These are phyloP conservation scores for Candida pseudofarinosa DNA, from an alignment of 805 yeast genomes.

Conservation along the genomic window DNA sequence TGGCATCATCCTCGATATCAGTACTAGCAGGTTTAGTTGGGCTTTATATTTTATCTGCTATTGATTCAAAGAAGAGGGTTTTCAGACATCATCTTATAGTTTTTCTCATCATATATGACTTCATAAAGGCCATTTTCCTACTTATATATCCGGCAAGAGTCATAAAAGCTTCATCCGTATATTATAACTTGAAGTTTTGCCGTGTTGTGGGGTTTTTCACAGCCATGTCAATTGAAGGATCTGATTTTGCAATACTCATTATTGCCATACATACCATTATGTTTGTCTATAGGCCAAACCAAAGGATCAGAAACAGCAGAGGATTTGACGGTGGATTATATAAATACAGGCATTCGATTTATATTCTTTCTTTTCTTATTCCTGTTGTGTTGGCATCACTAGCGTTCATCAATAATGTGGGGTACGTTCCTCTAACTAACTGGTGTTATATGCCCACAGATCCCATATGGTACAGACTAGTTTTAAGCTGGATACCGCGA, in stretches of 20 bases:
- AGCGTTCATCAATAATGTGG: conserved; percentile 55
- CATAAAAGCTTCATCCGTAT: conserved; percentile 37
- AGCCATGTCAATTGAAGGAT: conserved; percentile 76
- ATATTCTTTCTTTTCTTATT: conserved; percentile 51
- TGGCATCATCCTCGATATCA: conserved; percentile 20
- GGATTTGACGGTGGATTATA: conserved; percentile 71
- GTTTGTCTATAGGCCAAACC: conserved; percentile 60
- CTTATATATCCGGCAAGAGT: conserved; percentile 66
- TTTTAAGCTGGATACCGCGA: conserved; percentile 78
- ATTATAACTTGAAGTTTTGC: conserved; percentile 48
- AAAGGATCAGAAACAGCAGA: conserved; percentile 24
- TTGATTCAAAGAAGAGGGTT: conserved; percentile 57
- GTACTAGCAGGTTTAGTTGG: conserved; percentile 44
- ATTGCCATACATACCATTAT: conserved; percentile 81
- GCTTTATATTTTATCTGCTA: conserved; percentile 50
- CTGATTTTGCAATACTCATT: conserved; percentile 75
- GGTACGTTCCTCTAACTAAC: conserved; percentile 60
- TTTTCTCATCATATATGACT: conserved; percentile 64
- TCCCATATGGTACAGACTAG: conserved; percentile 72
- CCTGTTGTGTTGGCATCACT: conserved; percentile 69
- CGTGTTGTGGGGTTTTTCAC: conserved; percentile 78
- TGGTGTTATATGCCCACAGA: conserved; percentile 77
- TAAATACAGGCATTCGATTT: conserved; percentile 52
- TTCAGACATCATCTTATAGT: conserved; percentile 71
- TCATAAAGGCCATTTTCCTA: conserved; percentile 66